Base-by-base conservation (phyloP, 805 yeast species). In the Hyphopichia homilentoma region DNA sequence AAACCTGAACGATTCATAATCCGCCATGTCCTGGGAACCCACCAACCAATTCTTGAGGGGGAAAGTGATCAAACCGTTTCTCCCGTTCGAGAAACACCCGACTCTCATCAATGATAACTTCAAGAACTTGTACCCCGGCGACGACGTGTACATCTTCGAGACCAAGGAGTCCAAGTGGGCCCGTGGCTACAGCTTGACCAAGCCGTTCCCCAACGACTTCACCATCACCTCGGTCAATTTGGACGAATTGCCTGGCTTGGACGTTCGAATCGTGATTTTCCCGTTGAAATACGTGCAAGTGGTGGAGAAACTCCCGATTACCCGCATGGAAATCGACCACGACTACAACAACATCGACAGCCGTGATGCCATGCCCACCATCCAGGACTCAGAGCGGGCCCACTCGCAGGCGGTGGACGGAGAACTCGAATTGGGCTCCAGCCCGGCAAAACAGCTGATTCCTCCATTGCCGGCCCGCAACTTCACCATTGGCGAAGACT, bases 91-190 rank as follows among this genome's bases (percentile, higher is more conserved):
- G 32, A 65, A 61, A 38, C 64, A 59, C 38, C 68, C 70, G 4
- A 52, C 56, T 19, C 52, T 65, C 38, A 50, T 47, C 24, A 61
- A 60, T 36, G 57, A 50, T 2, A 50, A 65, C 39, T 71, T 68
- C 55, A 64, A 62, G 38, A 75, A 81, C 51, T 54, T 81, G 28
- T 81, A 76, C 48, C 80, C 81, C 14, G 95, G 95, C 21, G 94
- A 85, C 55, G 85, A 81, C 41, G 77, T 83, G 20, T 84, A 73
- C 52, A 62, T 84, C 13, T 83, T 85, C 50, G 95, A 86, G 50
- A 61, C 71, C 29, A 65, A 73, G 54, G 55, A 61, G 25, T 67
- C 68, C 14, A 71, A 71, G 40, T 87, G 95, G 95, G 86, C 79
- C 16, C 69, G 95, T 45, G 95, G 88, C 8, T 86, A 87, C 54